Conservation (phyloP, 2,329 filamentous ascomycete genomes). For the Sporothrix curviconia region DNA sequence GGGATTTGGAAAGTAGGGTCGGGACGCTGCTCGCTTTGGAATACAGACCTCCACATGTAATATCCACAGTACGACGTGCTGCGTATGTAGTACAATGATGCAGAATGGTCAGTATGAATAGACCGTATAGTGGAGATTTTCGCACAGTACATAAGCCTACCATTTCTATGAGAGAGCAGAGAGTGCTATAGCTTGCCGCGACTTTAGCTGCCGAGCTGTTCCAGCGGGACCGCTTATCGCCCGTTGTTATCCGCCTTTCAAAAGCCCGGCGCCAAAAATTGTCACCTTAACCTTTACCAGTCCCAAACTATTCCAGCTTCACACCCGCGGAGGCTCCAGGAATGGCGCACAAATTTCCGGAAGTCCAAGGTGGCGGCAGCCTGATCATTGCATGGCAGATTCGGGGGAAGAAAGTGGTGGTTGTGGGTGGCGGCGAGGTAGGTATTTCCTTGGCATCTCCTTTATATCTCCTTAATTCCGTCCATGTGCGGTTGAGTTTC, state of each 20-base stretch:
- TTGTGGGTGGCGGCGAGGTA: constrained; percentile 93
- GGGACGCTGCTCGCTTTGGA: too few relatives aligned
- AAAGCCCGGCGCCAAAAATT: background rate
- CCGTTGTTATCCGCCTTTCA: constrained; percentile 1
- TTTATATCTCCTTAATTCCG: background rate
- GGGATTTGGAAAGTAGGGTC: too few relatives aligned
- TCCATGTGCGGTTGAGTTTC: too few relatives aligned
- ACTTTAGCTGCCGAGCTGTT: constrained; percentile 1
- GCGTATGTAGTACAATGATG: too few relatives aligned
- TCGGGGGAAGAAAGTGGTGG: constrained; percentile 78
- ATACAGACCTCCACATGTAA: too few relatives aligned
- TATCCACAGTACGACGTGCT: too few relatives aligned
- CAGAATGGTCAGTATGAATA: too few relatives aligned
- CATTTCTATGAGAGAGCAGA: too few relatives aligned
- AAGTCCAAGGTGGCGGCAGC: constrained; percentile 83
- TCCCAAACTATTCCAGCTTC: background rate
- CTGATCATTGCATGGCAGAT: constrained; percentile 96
- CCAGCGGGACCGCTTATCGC: constrained; percentile 8
- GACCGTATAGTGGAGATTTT: too few relatives aligned
- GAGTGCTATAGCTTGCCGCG: background rate
- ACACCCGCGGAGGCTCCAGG: background rate
- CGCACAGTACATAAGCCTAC: background rate
- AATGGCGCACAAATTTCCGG: constrained; percentile 53
- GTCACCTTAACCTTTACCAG: background rate
- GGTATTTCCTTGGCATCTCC: constrained; percentile 21